Evolutionary conservation across 495 filamentous ascomycete species (phyloP).

Genomic region (Podospora didyma): DNA sequence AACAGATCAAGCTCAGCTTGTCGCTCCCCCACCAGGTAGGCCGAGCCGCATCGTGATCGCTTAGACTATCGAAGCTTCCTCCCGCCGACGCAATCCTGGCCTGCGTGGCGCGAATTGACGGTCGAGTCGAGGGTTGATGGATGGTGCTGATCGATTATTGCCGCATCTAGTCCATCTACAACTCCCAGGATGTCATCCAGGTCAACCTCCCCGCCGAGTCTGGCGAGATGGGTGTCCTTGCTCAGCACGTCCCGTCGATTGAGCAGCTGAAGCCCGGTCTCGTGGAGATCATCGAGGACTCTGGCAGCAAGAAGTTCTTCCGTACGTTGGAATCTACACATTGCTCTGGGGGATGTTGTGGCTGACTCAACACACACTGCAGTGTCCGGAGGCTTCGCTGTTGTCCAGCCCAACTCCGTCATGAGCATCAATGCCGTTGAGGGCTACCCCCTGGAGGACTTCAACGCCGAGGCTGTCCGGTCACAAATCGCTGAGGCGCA

Average conservation of each 20-base stretch:
- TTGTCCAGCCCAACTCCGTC: conserved; percentile 90
- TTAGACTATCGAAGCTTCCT: too few species aligned
- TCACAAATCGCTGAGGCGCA: conserved; percentile 87
- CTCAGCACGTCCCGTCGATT: conserved; percentile 97
- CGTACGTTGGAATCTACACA: conserved; percentile 41
- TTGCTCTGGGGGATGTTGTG: too few species aligned
- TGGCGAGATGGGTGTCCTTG: conserved; percentile 98
- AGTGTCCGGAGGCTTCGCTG: conserved; percentile 97
- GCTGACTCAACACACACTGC: conserved; percentile 8
- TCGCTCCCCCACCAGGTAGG: conserved; percentile 97
- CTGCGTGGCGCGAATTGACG: not conserved
- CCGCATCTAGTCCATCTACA: conserved; percentile 51
- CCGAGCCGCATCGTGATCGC: not conserved
- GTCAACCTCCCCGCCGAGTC: conserved; percentile 98
- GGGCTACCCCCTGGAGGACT: conserved; percentile 89
- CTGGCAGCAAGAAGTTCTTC: conserved; percentile 94
- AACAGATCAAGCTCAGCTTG: conserved; percentile 95
- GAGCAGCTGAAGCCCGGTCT: conserved; percentile 97
- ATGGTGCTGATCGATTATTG: conserved; percentile 41
- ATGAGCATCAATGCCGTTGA: conserved; percentile 98
- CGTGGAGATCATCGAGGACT: conserved; percentile 93
- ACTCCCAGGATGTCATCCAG: conserved; percentile 73
- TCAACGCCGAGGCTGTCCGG: conserved; percentile 78
- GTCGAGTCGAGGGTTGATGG: not conserved
- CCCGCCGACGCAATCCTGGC: too few species aligned